phyloP scores from a whole-genome alignment of 1,284 basidiomycete genomes.

The Irpex sp. region DNA sequence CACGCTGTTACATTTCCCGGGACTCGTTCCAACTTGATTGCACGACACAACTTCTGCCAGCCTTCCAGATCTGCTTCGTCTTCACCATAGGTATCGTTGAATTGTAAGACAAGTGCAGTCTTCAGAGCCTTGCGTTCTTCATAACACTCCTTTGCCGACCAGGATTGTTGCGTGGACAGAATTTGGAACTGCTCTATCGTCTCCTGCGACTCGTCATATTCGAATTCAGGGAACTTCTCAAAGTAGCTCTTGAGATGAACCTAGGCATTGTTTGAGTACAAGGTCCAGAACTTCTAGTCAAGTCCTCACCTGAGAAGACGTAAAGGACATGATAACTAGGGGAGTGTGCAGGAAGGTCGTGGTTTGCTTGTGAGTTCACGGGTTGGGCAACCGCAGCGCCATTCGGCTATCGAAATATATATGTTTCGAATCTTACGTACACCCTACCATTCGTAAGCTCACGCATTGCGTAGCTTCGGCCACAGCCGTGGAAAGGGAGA shows the following conservation, averaged over 20 bases:
- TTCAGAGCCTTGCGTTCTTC: constrained; percentile 15
- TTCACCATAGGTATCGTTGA: constrained; percentile 35
- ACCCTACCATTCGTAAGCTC: too few relatives aligned
- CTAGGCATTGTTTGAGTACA: neutral
- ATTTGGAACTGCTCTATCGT: neutral
- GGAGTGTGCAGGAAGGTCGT: too few relatives aligned
- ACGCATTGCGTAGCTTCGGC: too few relatives aligned
- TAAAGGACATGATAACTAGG: too few relatives aligned
- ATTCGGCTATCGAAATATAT: too few relatives aligned
- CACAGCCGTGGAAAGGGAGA: too few relatives aligned
- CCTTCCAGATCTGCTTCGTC: constrained; percentile 27
- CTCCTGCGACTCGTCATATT: neutral
- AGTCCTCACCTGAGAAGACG: neutral
- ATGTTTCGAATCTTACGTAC: too few relatives aligned
- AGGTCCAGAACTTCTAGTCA: neutral
- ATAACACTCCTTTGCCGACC: neutral
- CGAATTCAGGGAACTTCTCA: neutral
- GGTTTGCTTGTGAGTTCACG: too few relatives aligned
- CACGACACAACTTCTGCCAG: constrained; percentile 31
- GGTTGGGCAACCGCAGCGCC: too few relatives aligned
- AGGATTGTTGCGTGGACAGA: neutral
- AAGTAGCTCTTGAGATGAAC: neutral
- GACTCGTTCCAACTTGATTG: constrained; percentile 3
- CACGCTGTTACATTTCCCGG: neutral
- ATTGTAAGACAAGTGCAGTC: constrained; percentile 30